Evolutionary conservation across 371 early-diverging fungal species (phyloP), one percentile per base, ranked within the genome.

Genomic region (Rhizomucor miehei): DNA sequence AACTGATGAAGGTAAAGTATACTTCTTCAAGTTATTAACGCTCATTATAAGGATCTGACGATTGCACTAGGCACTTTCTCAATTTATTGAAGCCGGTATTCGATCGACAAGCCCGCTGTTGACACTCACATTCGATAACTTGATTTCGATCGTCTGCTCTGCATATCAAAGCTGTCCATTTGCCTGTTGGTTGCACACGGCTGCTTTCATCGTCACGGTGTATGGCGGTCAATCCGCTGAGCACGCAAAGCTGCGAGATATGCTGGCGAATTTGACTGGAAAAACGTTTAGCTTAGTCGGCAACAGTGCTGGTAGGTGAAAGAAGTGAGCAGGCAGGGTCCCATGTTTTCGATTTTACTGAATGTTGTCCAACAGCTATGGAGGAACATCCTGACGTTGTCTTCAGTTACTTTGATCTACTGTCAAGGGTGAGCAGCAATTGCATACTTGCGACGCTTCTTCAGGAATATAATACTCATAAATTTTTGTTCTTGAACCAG

Each of bases 121-220:
- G 10, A 70, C 71, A 34, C 49, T 84, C 17, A 65, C 64, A 1
- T 78, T 83, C 51, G 60, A 63, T 4, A 60, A 68, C 8, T 44
- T 81, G 14, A 57, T 66, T 12, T 25, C 43, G 1, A 40, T 81
- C 13, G 57, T 79, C 13, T 69, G 74, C 29, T 56, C 69, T 1
- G 70, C 73, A 45, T 84, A 77, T 44, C 63, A 48, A 24, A 56
- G 55, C n/a, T 54, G 71, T 6, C 74, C 71, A 4, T 73, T 69
- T 51, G 58, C 80, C 5, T 81, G 71, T 48, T 84, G 80, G 82
- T 59, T 86, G 19, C 79, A 84, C 57, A 80, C 79, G 1, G 73
- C 79, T 1, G 63, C 78, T 10, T 66, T 72, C 37, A 57, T 80
- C 25, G 75, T 83, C 39, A 79, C 82, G 0, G 85, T 82, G 0